Evolutionary conservation across 75 land plant genomes (phyloP), one percentile per base, ranked within the genome.

Genomic region (Isoetes taiwanensis): DNA sequence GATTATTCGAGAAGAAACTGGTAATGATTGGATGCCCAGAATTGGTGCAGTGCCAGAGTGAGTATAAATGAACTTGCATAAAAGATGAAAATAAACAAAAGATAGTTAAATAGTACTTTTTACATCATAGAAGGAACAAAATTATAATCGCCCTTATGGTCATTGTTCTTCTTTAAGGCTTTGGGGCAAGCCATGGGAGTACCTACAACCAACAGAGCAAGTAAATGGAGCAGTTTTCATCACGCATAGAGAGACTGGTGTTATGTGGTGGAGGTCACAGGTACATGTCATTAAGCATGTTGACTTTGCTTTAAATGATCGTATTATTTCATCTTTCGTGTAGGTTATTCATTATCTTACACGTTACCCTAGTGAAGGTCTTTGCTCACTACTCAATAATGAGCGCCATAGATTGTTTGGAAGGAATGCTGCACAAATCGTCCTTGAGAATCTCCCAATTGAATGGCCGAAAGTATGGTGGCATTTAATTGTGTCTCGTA

Each of bases 191-290:
- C 38, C 38, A 9, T 37, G 38, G 38, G 14, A 37, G 14, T 9
- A 9, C 9, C 9, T 37, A 14, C 38, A 14, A 37, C 38, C 38
- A 37, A 37, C 38, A 9, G 38, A 9, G 38, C 11, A 14, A 9
- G 38, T 37, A 37, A 37, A 37, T 9, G 38, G n/a, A n/a, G n/a
- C n/a, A n/a, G n/a, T n/a, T n/a, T n/a, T n/a, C n/a, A n/a, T n/a
- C n/a, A n/a, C n/a, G n/a, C 50, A 46, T n/a, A 46, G 23, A 5
- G 12, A 46, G n/a, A 46, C 25, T 19, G 25, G 23, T n/a, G n/a
- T 46, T 19, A 19, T 19, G 50, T 46, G 50, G 50, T 46, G 50
- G 50, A 16, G 50, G 16, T 19, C 50, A 46, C 50, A 46, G 16
- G 50, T 46, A 46, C 4, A 3, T n/a, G 50, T 46, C 21, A 5